Conservation (phyloP, 1,284 basidiomycete genomes). For the Puccinia novopanici region DNA sequence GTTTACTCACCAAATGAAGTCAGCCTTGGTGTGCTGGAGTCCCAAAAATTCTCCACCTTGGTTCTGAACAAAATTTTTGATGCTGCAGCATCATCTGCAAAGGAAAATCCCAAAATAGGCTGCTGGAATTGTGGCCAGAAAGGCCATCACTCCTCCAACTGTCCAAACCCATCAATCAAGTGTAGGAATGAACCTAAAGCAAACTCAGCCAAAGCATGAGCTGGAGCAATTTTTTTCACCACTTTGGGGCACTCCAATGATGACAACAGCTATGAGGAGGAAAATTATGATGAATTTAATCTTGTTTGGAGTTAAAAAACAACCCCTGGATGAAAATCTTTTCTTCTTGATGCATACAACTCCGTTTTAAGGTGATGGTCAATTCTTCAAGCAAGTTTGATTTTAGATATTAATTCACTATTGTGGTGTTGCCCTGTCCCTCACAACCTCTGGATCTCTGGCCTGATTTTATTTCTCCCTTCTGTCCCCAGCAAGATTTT, state of each 20-base stretch:
- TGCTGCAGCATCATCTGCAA: not conserved
- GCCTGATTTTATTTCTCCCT: not conserved
- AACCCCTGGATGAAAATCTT: not conserved
- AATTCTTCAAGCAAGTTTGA: not conserved
- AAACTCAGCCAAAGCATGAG: not conserved
- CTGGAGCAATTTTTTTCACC: not conserved
- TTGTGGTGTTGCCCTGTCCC: not conserved
- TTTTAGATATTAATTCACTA: not conserved
- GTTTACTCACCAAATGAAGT: constrained; percentile 1
- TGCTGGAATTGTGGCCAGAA: not conserved
- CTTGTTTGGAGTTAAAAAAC: not conserved
- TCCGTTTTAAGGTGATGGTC: not conserved
- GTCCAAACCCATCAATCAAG: not conserved
- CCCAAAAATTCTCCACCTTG: not conserved
- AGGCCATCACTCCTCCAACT: not conserved
- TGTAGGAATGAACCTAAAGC: not conserved
- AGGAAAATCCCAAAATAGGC: not conserved
- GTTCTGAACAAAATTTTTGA: not conserved
- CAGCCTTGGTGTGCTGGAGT: not conserved
- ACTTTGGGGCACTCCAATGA: not conserved
- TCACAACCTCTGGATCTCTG: not conserved
- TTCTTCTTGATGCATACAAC: not conserved
- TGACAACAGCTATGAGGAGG: too few species aligned
- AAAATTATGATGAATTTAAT: not conserved
- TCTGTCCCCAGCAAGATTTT: not conserved